A percentile compares a stretch with the other conserved stretches of the same genome.
These are phyloP conservation scores for Apiospora malaysiana DNA, from an alignment of 2,329 filamentous ascomycete genomes.

Conservation along the genomic window DNA sequence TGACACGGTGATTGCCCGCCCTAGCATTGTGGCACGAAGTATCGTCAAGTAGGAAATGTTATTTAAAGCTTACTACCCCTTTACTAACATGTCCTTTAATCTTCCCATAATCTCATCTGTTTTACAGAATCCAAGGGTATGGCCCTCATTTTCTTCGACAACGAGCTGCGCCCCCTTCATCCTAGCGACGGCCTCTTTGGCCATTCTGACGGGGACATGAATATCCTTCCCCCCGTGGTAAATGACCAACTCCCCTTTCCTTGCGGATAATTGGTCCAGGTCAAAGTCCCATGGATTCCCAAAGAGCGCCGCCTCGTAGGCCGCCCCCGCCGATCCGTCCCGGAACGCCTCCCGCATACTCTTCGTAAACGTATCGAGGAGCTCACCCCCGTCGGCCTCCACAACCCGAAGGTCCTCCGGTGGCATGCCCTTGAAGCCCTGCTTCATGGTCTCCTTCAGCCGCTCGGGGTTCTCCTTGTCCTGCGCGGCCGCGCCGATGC, in stretches of 20 bases:
- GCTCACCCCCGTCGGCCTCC: not conserved
- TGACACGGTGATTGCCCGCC: no score
- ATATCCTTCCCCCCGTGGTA: conserved; percentile 33
- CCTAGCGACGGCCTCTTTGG: conserved; percentile 27
- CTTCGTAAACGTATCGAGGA: not conserved
- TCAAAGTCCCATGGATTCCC: conserved; percentile 32
- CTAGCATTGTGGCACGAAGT: no score
- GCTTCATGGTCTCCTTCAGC: conserved; percentile 17
- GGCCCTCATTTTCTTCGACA: conserved; percentile 24
- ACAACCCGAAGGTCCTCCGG: not conserved
- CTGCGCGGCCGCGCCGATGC: conserved; percentile 23
- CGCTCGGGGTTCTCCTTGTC: conserved; percentile 7
- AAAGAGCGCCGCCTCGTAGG: conserved; percentile 26
- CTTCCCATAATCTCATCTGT: not conserved
- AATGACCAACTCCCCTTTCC: conserved; percentile 27
- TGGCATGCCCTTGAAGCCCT: conserved; percentile 29
- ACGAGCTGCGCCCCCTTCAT: conserved; percentile 28
- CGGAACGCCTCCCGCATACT: conserved; percentile 14
- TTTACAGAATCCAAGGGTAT: not conserved
- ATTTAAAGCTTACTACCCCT: not conserved
- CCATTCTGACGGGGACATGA: conserved; percentile 33
- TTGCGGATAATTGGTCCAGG: conserved; percentile 27
- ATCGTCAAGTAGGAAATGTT: not conserved
- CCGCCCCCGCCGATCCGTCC: conserved; percentile 22
- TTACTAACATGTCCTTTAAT: not conserved